Evolutionary conservation across 2,329 filamentous ascomycete genomes (phyloP).

Genomic region (Colletotrichum graminicola): DNA sequence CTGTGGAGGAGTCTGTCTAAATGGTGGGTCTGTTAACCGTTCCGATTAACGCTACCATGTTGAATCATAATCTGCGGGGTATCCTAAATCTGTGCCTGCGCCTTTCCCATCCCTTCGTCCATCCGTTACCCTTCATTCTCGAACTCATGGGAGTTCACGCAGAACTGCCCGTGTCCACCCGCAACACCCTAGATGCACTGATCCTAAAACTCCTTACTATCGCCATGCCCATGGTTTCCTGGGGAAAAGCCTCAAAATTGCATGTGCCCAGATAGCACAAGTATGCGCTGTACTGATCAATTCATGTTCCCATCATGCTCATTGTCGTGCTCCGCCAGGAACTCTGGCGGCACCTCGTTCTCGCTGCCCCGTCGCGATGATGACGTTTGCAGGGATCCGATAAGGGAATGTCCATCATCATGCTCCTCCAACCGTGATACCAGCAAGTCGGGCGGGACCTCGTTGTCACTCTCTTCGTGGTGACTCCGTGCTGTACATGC

Average conservation of each 20-base stretch:
- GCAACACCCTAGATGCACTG: background rate
- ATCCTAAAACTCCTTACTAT: background rate
- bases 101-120: background rate
- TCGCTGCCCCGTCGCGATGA: slow-evolving; percentile 53
- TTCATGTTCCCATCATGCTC: slow-evolving; percentile 27
- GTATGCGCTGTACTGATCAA: slow-evolving; percentile 1
- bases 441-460: slow-evolving; percentile 58
- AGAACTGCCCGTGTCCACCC: background rate
- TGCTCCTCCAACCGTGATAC: slow-evolving; percentile 50
- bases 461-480: slow-evolving; percentile 55
- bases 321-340: slow-evolving; percentile 60
- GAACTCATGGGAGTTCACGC: background rate
- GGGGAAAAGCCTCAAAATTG: background rate
- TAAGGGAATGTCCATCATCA: slow-evolving; percentile 44
- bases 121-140: background rate
- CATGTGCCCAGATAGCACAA: background rate
- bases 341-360: slow-evolving; percentile 65
- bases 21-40: slow-evolving; percentile 7
- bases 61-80: slow-evolving; percentile 28
- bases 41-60: slow-evolving; percentile 25
- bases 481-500: slow-evolving; percentile 9
- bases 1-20: slow-evolving; percentile 14
- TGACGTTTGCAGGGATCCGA: slow-evolving; percentile 18
- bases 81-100: slow-evolving; percentile 19
- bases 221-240: background rate